A percentile compares a stretch with the other conserved stretches of the same genome.
phyloP scores from a whole-genome alignment of 2,329 filamentous ascomycete genomes.

The Karstenula rhodostoma region DNA sequence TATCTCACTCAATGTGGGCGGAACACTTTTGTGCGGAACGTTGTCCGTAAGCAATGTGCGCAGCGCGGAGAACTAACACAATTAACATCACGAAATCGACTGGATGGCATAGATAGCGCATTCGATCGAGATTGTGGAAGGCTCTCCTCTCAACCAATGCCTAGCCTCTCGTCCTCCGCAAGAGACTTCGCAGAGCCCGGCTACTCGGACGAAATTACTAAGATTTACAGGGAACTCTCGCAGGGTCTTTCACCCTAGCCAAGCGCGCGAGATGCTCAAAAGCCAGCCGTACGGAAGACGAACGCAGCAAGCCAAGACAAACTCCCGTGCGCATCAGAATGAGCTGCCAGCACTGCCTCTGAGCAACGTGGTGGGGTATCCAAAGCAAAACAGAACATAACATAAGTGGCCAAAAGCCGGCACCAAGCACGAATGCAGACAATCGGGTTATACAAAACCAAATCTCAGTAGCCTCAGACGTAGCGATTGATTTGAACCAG shows the following conservation, averaged over 20 bases:
- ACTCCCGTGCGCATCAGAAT: conserved; percentile 8
- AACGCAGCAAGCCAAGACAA: conserved; percentile 2
- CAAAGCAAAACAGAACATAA: conserved; percentile 11
- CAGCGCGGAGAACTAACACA: background rate
- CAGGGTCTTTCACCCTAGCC: background rate
- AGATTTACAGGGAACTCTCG: background rate
- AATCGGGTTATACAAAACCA: background rate
- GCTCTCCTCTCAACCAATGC: background rate
- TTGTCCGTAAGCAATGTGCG: background rate
- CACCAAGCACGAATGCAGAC: conserved; percentile 1
- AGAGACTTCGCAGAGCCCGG: background rate
- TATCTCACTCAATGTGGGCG: background rate
- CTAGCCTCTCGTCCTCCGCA: conserved; percentile 1
- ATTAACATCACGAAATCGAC: background rate
- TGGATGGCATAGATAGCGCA: background rate
- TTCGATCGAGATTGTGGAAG: background rate
- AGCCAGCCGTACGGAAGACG: background rate
- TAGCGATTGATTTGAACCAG: conserved; percentile 33
- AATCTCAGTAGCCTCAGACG: conserved; percentile 26
- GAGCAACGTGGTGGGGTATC: conserved; percentile 13
- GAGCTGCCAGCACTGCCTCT: conserved; percentile 11
- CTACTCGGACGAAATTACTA: background rate
- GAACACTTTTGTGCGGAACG: too few species aligned
- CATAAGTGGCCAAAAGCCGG: background rate
- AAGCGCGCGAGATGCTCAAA: background rate